Evolutionary conservation across 306 rosid genomes (phyloP).

Genomic region (Acacia crassicarpa): DNA sequence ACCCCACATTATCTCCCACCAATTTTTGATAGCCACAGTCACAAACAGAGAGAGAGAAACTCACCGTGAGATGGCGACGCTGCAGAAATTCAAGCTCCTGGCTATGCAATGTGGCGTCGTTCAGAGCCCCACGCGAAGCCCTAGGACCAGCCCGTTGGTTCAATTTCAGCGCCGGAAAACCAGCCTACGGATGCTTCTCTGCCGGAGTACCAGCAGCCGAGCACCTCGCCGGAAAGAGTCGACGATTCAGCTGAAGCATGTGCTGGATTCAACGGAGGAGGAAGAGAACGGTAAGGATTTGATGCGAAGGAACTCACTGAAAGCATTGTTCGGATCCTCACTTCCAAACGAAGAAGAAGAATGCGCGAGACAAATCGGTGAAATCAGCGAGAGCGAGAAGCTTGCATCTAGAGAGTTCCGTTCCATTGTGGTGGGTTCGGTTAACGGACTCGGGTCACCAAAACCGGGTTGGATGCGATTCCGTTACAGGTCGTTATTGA

Average conservation of each 20-base stretch:
- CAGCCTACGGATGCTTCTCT: conserved; percentile 59
- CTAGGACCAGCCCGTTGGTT: conserved; percentile 70
- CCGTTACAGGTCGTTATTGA: conserved; percentile 63
- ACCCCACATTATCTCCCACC: conserved; percentile 28
- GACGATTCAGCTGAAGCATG: conserved; percentile 31
- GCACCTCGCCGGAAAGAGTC: conserved; percentile 39
- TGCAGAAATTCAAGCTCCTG: conserved; percentile 80
- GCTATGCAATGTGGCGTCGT: conserved; percentile 77
- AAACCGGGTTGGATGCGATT: conserved; percentile 69
- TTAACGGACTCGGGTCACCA: conserved; percentile 41
- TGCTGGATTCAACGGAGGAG: conserved; percentile 24
- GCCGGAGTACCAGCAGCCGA: conserved; percentile 46
- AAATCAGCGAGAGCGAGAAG: neutral
- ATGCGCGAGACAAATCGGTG: neutral
- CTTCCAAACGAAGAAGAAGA: conserved; percentile 47
- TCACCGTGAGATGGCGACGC: conserved; percentile 55
- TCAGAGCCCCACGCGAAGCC: conserved; percentile 76
- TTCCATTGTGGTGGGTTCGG: conserved; percentile 27
- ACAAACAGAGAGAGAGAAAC: neutral
- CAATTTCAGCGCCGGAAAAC: conserved; percentile 75
- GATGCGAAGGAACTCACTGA: conserved; percentile 56
- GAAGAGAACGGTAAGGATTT: conserved; percentile 33
- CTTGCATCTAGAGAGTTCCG: conserved; percentile 1
- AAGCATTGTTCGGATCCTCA: conserved; percentile 72
- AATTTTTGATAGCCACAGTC: neutral